Base-by-base conservation (phyloP, 202 grass and related monocot species). In the Dendrocalamus latiflorus region DNA sequence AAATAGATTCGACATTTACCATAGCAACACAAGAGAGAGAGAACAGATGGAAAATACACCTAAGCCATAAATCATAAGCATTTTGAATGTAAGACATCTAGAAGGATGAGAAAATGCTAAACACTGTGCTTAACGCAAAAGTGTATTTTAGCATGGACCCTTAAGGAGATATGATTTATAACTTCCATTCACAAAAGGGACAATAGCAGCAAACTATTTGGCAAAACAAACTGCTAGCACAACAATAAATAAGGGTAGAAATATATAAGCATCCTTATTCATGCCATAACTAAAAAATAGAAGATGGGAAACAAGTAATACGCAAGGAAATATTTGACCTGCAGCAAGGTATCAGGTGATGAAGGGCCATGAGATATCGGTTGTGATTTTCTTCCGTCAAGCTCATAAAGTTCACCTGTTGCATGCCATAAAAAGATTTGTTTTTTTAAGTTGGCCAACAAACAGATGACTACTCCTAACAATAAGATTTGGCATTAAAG, bases 381-480 rank as follows among this genome's bases (percentile, higher is more conserved):
- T 82, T 94, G 71, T 37, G 85, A 88, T 85, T 99, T 99, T 48
- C 74, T 49, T 65, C 96, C 96, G 87, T 99, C 93, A 82, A 99
- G 96, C 77, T 93, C 93, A 56, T 99, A 99, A 81, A 99, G 89
- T 86, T 94, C 75, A 70, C 96, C 96, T 99, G 80, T 43, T 13
- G 81, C 44, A 91, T 73, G 16, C 13, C 14, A 34, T 70, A 71
- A n/a, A 30, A 63, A 57, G 9, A 66, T 5, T 1, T 1, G 1
- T 9, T 56, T 72, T 6, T 8, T 49, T 44, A n/a, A 34, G 50
- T 55, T 67, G 22, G 30, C 24, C 26, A 51, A 49, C 48, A 49
- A 50, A n/a, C n/a, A 77, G 38, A 48, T 70, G 4, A 16, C n/a
- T 41, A 53, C 65, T 51, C 18, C 14, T 41, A 78, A 62, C 18